Conservation (phyloP, 768 basidiomycete genomes). For the Kondoa subrosea region DNA sequence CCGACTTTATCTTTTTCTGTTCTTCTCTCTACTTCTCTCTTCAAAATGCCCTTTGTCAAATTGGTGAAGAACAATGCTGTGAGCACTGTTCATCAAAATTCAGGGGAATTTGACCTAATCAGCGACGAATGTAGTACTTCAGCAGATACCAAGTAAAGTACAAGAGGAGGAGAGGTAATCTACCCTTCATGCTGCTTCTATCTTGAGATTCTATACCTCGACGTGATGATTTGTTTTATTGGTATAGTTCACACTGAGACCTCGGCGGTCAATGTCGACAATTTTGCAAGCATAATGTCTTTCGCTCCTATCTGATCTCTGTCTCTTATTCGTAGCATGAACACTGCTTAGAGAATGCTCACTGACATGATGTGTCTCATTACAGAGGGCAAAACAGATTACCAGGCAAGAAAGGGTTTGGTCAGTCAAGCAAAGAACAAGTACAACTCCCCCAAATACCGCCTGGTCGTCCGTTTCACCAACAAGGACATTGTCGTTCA, state of each 20-base stretch:
- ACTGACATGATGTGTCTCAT: not conserved
- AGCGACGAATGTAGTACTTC: conserved; percentile 15
- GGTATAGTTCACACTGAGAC: conserved; percentile 20
- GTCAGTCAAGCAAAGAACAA: conserved; percentile 99
- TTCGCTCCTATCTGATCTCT: conserved; percentile 23
- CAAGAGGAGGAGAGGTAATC: conserved; percentile 46
- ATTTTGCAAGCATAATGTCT: conserved; percentile 12
- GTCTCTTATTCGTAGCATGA: not conserved
- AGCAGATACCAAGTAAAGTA: conserved; percentile 91
- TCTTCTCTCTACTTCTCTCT: not conserved
- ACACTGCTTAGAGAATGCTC: not conserved
- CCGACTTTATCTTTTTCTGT: too few species aligned
- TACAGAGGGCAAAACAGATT: conserved; percentile 98
- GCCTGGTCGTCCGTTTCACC: conserved; percentile 95
- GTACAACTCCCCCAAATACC: conserved; percentile 97
- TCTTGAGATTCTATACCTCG: not conserved
- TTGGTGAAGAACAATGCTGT: conserved; percentile 74
- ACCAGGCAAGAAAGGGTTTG: conserved; percentile 95
- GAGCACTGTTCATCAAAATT: not conserved
- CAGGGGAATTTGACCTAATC: too few species aligned
- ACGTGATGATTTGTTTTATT: conserved; percentile 18
- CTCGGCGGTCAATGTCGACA: not conserved
- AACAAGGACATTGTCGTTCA: conserved; percentile 92
- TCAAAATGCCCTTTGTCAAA: conserved; percentile 78
- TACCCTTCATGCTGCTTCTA: not conserved